Evolutionary conservation across 2,329 filamentous ascomycete genomes (phyloP).

Genomic region (Ceratocystis huliohia): DNA sequence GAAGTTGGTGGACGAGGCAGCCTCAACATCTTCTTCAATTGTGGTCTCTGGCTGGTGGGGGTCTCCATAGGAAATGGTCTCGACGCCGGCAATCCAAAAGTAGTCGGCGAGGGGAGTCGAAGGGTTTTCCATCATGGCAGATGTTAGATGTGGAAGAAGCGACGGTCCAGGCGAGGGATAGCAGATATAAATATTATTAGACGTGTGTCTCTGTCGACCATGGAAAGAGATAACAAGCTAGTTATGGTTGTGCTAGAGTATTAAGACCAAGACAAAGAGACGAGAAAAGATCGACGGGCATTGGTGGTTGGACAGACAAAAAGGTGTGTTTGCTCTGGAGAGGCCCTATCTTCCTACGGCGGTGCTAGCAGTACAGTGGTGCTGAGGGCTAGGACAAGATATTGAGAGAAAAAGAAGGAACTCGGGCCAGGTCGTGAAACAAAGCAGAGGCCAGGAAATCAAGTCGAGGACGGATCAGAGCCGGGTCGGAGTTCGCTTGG

Average conservation of each 20-base stretch:
- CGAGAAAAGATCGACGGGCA: neutral
- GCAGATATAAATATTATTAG: neutral
- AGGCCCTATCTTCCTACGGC: too few species aligned
- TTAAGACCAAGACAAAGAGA: neutral
- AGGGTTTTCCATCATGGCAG: constrained; percentile 42
- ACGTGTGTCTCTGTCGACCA: neutral
- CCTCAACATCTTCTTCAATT: constrained; percentile 50
- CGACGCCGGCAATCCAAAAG: constrained; percentile 63
- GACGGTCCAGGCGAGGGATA: neutral
- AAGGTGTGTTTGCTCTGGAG: neutral
- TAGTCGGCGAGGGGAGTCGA: constrained; percentile 58
- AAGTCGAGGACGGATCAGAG: neutral
- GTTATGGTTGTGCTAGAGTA: neutral
- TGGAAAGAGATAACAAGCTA: neutral
- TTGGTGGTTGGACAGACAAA: neutral
- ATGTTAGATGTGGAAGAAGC: neutral
- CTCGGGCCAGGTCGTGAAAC: constrained; percentile 4
- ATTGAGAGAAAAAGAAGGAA: neutral
- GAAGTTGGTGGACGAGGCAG: constrained; percentile 27
- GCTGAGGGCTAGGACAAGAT: neutral
- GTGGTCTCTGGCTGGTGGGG: constrained; percentile 33
- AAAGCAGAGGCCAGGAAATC: constrained; percentile 1
- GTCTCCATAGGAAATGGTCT: constrained; percentile 53
- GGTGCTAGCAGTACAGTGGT: neutral
- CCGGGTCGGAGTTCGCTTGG: neutral